Percentiles rank a stretch among this genome's conserved stretches.
Conservation (phyloP, 805 yeast species). For the Myxozyma neglecta region DNA sequence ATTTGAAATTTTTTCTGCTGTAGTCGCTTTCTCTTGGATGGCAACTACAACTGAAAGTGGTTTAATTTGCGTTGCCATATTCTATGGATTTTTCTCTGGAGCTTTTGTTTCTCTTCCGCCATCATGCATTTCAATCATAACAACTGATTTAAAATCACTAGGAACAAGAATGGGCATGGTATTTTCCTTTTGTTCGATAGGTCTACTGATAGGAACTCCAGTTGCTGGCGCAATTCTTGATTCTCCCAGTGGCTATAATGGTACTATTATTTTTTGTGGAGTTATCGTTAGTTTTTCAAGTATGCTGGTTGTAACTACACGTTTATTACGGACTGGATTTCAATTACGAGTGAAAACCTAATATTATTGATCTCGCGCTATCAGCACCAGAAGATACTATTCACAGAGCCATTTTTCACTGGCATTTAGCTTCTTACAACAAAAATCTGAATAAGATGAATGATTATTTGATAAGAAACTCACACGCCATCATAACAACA, state of each 20-base stretch:
- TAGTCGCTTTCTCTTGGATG: constrained; percentile 43
- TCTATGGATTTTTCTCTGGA: constrained; percentile 41
- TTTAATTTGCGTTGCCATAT: constrained; percentile 36
- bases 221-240: constrained; percentile 37
- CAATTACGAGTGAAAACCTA: neutral
- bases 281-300: neutral
- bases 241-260: constrained; percentile 19
- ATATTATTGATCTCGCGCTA: neutral
- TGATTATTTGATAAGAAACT: no score
- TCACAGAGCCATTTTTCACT: no score
- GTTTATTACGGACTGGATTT: constrained; percentile 10
- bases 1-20: constrained; percentile 32
- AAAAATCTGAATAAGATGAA: no score
- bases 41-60: constrained; percentile 37
- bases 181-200: constrained; percentile 56
- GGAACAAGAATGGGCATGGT: constrained; percentile 59
- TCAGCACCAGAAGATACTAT: no score
- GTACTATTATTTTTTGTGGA: constrained; percentile 32
- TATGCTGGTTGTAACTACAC: neutral
- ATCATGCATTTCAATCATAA: constrained; percentile 34
- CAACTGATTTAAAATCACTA: constrained; percentile 32
- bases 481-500: no score
- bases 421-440: no score
- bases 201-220: constrained; percentile 40
- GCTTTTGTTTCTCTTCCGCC: constrained; percentile 40